Conservation (phyloP, 1,284 basidiomycete genomes). For the Heterobasidion occidentale region DNA sequence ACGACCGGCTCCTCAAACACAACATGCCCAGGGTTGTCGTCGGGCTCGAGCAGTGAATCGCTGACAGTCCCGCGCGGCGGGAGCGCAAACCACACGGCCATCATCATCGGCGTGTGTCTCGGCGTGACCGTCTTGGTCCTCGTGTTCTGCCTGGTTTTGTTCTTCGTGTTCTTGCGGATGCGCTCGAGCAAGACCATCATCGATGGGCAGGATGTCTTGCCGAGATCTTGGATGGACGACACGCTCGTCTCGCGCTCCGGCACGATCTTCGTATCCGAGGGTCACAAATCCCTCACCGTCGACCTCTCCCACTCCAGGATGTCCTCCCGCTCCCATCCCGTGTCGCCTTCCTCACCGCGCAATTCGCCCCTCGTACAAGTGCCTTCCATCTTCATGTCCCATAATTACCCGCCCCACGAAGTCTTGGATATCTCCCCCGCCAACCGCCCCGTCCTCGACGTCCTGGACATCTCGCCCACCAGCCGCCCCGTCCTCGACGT, state of each 20-base stretch:
- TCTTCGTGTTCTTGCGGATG: slow-evolving; percentile 11
- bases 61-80: neutral
- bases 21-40: slow-evolving; percentile 12
- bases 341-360: neutral
- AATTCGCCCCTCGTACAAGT: neutral
- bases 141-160: slow-evolving; percentile 8
- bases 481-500: slow-evolving; percentile 1
- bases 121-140: slow-evolving; percentile 17
- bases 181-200: slow-evolving; percentile 3
- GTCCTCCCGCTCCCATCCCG: neutral
- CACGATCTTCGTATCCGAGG: neutral
- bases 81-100: slow-evolving; percentile 6
- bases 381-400: neutral
- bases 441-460: neutral
- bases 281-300: neutral
- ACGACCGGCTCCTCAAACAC: slow-evolving; percentile 14
- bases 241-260: slow-evolving; percentile 5
- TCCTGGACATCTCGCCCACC: slow-evolving; percentile 10
- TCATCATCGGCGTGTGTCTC: slow-evolving; percentile 15
- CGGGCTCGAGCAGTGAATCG: slow-evolving; percentile 6
- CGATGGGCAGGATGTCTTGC: slow-evolving; percentile 13
- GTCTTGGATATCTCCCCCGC: neutral
- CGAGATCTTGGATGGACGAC: slow-evolving; percentile 11
- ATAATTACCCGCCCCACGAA: too few relatives aligned
- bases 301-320: neutral